Conservation (phyloP, 768 basidiomycete genomes). For the Phylloporus rhodoxanthus region DNA sequence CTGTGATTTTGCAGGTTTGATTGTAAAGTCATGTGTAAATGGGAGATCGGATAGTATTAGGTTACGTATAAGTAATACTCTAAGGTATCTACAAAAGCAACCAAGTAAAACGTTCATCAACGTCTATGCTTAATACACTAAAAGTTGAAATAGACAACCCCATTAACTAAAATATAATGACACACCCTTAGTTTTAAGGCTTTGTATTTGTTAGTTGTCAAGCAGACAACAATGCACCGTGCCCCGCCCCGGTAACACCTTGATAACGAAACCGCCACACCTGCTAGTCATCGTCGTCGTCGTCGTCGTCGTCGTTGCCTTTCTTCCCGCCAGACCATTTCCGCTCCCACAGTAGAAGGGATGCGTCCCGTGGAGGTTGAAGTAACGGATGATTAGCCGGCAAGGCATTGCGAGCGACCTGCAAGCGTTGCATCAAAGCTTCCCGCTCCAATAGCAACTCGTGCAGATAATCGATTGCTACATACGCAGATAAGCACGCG, state of each 20-base stretch:
- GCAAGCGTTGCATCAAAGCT: conserved; percentile 51
- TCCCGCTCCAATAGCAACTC: conserved; percentile 57
- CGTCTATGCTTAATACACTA: conserved; percentile 6
- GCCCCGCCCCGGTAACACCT: neutral
- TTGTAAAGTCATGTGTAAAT: too few relatives aligned
- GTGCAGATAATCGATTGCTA: conserved; percentile 84
- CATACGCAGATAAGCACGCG: neutral
- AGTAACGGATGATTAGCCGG: conserved; percentile 58
- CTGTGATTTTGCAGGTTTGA: neutral
- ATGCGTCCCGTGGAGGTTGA: conserved; percentile 20
- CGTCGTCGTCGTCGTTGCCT: conserved; percentile 42
- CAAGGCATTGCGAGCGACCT: conserved; percentile 51
- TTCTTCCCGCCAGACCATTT: conserved; percentile 76
- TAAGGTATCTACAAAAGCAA: conserved; percentile 19
- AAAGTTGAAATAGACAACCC: conserved; percentile 2
- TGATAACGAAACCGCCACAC: neutral
- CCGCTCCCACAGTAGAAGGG: conserved; percentile 65
- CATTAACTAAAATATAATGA: conserved; percentile 29
- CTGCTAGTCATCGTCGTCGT: conserved; percentile 41
- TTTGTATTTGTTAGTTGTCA: conserved; percentile 3
- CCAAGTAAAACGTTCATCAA: conserved; percentile 1
- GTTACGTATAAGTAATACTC: neutral
- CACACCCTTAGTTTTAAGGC: neutral
- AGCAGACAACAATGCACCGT: neutral
- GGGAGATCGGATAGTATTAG: neutral